phyloP scores from a whole-genome alignment of 441 rosid genomes.

The Brassica balearica region DNA sequence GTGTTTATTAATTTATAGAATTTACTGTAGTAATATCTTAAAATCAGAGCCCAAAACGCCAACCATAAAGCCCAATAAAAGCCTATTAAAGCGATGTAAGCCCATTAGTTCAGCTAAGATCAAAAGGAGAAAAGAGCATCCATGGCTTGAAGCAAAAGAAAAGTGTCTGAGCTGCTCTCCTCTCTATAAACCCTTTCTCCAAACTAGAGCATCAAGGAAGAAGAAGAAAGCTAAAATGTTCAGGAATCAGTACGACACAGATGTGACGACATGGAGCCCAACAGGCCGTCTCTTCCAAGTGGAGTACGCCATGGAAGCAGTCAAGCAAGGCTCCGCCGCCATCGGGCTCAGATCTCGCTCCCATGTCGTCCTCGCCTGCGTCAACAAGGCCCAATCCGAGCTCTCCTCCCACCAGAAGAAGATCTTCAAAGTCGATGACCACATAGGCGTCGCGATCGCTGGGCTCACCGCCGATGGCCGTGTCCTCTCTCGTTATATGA shows the following conservation, averaged over 20 bases:
- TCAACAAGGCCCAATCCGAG: slow-evolving; percentile 91
- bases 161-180: too few relatives aligned
- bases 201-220: too few relatives aligned
- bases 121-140: too few relatives aligned
- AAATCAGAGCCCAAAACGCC: too few relatives aligned
- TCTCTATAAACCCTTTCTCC: too few relatives aligned
- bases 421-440: slow-evolving; percentile 98
- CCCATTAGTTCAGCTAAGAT: too few relatives aligned
- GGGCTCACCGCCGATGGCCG: slow-evolving; percentile 98
- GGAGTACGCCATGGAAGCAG: slow-evolving; percentile 99
- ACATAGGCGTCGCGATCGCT: slow-evolving; percentile 94
- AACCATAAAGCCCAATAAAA: too few relatives aligned
- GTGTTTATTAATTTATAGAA: too few relatives aligned
- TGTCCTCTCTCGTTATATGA: slow-evolving; percentile 93
- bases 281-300: slow-evolving; percentile 75
- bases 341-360: slow-evolving; percentile 94
- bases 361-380: slow-evolving; percentile 87
- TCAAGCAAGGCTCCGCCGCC: slow-evolving; percentile 98
- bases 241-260: slow-evolving; percentile 94
- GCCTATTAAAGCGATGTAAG: too few relatives aligned
- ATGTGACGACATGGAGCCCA: slow-evolving; percentile 94
- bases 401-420: slow-evolving; percentile 97
- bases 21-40: too few relatives aligned
- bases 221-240: slow-evolving; percentile 55
- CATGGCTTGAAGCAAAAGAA: too few relatives aligned